phyloP scores from a whole-genome alignment of 1,284 basidiomycete genomes.

The Inonotus hispidus region DNA sequence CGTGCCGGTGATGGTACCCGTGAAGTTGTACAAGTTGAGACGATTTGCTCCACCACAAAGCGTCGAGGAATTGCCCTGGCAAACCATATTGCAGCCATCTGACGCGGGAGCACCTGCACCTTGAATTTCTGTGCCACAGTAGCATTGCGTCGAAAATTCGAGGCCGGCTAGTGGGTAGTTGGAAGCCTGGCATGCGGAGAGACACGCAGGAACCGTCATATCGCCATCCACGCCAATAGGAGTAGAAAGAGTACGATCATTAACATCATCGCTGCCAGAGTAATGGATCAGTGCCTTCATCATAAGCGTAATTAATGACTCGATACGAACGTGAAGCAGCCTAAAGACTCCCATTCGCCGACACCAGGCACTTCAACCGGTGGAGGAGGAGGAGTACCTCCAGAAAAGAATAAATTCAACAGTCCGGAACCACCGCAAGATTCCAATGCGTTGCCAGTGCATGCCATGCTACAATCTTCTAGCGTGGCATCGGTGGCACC shows the following conservation, averaged over 20 bases:
- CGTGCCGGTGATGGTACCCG: conserved; percentile 41
- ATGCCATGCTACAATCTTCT: conserved; percentile 50
- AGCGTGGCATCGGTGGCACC: conserved; percentile 17
- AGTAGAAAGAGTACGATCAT: conserved; percentile 20
- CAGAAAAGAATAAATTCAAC: conserved; percentile 63
- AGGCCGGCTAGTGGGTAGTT: conserved; percentile 25
- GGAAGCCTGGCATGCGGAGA: conserved; percentile 22
- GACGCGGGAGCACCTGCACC: conserved; percentile 43
- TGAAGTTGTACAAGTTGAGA: conserved; percentile 59
- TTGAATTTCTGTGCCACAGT: conserved; percentile 46
- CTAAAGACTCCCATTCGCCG: conserved; percentile 58
- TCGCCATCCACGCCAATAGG: conserved; percentile 17
- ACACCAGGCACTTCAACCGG: conserved; percentile 45
- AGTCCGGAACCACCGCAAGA: conserved; percentile 53
- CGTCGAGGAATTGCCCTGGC: conserved; percentile 51
- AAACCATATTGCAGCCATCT: conserved; percentile 55
- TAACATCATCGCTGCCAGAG: conserved; percentile 21
- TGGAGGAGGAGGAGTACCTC: conserved; percentile 45
- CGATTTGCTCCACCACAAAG: conserved; percentile 63
- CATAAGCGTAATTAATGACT: conserved; percentile 46
- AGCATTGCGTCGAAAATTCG: conserved; percentile 40
- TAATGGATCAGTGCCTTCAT: conserved; percentile 20
- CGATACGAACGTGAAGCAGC: conserved; percentile 56
- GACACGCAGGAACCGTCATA: conserved; percentile 28
- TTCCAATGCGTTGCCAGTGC: conserved; percentile 53